These are phyloP conservation scores for Decorospora gaudefroyi DNA, from an alignment of 2,329 filamentous ascomycete species.

Conservation along the genomic window DNA sequence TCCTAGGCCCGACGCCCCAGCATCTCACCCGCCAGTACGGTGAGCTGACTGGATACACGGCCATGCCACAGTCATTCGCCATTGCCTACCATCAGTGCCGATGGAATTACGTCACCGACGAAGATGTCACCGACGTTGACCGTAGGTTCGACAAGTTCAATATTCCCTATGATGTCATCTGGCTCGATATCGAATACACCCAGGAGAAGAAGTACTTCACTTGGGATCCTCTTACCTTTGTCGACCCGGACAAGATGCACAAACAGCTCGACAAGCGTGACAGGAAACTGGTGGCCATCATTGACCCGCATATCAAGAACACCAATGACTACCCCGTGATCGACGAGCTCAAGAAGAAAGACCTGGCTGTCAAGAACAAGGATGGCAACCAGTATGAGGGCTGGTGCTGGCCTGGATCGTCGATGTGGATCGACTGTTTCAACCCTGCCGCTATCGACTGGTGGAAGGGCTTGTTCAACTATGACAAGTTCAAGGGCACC, in stretches of 20 bases:
- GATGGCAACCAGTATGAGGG: slow-evolving; percentile 87
- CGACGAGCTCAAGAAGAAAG: slow-evolving; percentile 80
- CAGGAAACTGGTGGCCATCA: slow-evolving; percentile 89
- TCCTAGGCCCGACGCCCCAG: slow-evolving; percentile 84
- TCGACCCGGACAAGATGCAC: slow-evolving; percentile 83
- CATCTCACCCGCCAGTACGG: slow-evolving; percentile 82
- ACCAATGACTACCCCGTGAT: slow-evolving; percentile 74
- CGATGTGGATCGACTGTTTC: slow-evolving; percentile 95
- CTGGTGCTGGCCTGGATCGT: slow-evolving; percentile 98
- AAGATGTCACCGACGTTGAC: slow-evolving; percentile 96
- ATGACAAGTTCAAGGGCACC: slow-evolving; percentile 83
- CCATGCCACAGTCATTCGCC: slow-evolving; percentile 88
- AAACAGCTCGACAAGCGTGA: slow-evolving; percentile 83
- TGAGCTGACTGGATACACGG: slow-evolving; percentile 88
- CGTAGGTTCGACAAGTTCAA: slow-evolving; percentile 92
- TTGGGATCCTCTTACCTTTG: slow-evolving; percentile 88
- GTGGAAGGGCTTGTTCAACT: slow-evolving; percentile 90
- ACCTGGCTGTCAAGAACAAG: slow-evolving; percentile 86
- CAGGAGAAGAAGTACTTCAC: slow-evolving; percentile 98
- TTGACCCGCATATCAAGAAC: slow-evolving; percentile 98
- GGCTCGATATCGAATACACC: slow-evolving; percentile 97
- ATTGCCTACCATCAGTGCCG: slow-evolving; percentile 96
- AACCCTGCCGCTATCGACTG: slow-evolving; percentile 88
- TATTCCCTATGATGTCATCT: slow-evolving; percentile 98
- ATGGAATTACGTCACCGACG: slow-evolving; percentile 98